These are phyloP conservation scores for Pseudopyricularia javanii DNA, from an alignment of 2,329 filamentous ascomycete genomes.

Conservation along the genomic window DNA sequence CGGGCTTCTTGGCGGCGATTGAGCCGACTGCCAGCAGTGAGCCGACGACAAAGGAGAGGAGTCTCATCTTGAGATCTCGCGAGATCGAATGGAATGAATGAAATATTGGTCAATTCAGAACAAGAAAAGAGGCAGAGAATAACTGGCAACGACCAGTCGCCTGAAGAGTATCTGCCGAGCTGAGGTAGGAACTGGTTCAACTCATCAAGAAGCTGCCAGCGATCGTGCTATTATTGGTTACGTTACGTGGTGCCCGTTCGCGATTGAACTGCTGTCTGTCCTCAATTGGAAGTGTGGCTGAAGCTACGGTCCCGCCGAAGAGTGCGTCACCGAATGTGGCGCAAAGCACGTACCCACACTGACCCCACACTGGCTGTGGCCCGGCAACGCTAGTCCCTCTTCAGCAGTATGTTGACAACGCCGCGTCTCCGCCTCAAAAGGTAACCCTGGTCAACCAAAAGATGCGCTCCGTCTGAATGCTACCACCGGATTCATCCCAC, in stretches of 20 bases:
- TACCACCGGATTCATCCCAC: neutral
- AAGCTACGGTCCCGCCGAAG: neutral
- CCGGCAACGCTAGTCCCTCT: constrained; percentile 5
- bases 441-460: neutral
- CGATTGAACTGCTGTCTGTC: constrained; percentile 1
- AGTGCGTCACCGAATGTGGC: constrained; percentile 4
- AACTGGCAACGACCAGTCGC: neutral
- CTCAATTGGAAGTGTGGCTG: constrained; percentile 2
- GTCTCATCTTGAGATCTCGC: constrained; percentile 46
- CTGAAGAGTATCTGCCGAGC: neutral
- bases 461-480: neutral
- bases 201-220: neutral
- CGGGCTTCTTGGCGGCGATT: constrained; percentile 50
- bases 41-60: constrained; percentile 50
- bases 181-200: neutral
- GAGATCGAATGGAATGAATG: neutral
- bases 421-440: neutral
- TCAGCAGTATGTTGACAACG: constrained; percentile 12
- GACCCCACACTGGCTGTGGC: neutral
- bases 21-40: constrained; percentile 43
- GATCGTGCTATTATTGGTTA: neutral
- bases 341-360: neutral
- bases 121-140: neutral
- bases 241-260: too few relatives aligned
- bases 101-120: neutral